Conservation (phyloP, 2,329 filamentous ascomycete species). For the Colletotrichum tropicicola region DNA sequence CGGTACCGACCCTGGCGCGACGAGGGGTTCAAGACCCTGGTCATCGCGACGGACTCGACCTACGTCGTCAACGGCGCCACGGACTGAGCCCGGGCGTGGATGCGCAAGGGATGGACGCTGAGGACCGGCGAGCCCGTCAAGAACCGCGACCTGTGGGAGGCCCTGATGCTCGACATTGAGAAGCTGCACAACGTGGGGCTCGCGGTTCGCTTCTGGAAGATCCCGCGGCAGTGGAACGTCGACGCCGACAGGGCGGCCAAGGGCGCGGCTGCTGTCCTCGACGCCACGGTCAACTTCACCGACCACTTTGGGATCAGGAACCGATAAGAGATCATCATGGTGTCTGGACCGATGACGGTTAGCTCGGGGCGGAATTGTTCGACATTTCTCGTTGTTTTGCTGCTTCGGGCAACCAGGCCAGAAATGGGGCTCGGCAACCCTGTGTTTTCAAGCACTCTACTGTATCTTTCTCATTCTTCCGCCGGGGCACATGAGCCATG, state of each 20-base stretch:
- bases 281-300: neutral
- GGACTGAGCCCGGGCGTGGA: slow-evolving; percentile 52
- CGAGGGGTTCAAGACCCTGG: slow-evolving; percentile 50
- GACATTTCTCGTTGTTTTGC: neutral
- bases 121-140: slow-evolving; percentile 45
- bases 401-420: neutral
- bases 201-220: slow-evolving; percentile 52
- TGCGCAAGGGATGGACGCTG: slow-evolving; percentile 54
- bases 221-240: slow-evolving; percentile 52
- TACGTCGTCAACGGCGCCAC: slow-evolving; percentile 59
- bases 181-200: neutral
- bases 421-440: neutral
- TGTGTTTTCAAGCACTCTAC: neutral
- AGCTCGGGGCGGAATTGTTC: no score
- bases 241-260: slow-evolving; percentile 52
- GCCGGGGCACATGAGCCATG: neutral
- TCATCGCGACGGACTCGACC: slow-evolving; percentile 63
- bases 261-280: slow-evolving; percentile 31
- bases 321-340: neutral
- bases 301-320: neutral
- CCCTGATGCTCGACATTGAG: slow-evolving; percentile 52
- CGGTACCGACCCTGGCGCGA: slow-evolving; percentile 51
- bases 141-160: slow-evolving; percentile 63
- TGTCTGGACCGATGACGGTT: no score
- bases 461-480: no score